A percentile compares a stretch with the other conserved stretches of the same genome.
These are phyloP conservation scores for Diospyros kaki DNA, from an alignment of 148 eudicot species.

Conservation along the genomic window DNA sequence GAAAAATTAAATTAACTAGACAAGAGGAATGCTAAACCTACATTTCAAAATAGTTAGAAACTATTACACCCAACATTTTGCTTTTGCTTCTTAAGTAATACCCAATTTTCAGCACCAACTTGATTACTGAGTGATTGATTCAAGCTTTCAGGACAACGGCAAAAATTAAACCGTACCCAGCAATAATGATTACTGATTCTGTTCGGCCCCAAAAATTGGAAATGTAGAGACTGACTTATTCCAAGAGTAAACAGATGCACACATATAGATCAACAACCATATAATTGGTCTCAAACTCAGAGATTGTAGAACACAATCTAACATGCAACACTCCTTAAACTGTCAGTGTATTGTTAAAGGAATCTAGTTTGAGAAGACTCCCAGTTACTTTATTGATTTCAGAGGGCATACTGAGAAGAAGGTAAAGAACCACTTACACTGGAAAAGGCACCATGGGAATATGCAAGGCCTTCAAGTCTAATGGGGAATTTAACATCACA, in stretches of 20 bases:
- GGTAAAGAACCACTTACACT: conserved; percentile 46
- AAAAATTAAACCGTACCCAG: too few relatives aligned
- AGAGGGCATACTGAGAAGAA: not conserved
- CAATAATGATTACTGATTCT: too few relatives aligned
- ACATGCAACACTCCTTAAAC: not conserved
- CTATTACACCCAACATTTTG: too few relatives aligned
- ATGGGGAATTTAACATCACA: conserved; percentile 91
- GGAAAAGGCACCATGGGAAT: conserved; percentile 78
- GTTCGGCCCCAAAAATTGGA: not conserved
- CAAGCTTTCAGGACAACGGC: too few relatives aligned
- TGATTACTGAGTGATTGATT: too few relatives aligned
- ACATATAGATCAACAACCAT: too few relatives aligned
- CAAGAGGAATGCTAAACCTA: too few relatives aligned
- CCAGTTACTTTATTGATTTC: not conserved
- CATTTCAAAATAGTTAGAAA: too few relatives aligned
- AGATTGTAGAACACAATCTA: not conserved
- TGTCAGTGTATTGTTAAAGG: not conserved
- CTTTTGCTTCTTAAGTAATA: too few relatives aligned
- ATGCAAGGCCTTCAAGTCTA: conserved; percentile 83
- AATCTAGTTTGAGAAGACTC: not conserved
- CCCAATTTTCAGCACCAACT: too few relatives aligned
- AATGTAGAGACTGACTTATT: not conserved
- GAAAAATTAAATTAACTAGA: not conserved
- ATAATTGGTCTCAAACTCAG: too few relatives aligned
- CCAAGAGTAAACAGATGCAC: too few relatives aligned